These are phyloP conservation scores for Aureobasidium uvarum DNA, from an alignment of 2,329 filamentous ascomycete genomes.

Conservation along the genomic window DNA sequence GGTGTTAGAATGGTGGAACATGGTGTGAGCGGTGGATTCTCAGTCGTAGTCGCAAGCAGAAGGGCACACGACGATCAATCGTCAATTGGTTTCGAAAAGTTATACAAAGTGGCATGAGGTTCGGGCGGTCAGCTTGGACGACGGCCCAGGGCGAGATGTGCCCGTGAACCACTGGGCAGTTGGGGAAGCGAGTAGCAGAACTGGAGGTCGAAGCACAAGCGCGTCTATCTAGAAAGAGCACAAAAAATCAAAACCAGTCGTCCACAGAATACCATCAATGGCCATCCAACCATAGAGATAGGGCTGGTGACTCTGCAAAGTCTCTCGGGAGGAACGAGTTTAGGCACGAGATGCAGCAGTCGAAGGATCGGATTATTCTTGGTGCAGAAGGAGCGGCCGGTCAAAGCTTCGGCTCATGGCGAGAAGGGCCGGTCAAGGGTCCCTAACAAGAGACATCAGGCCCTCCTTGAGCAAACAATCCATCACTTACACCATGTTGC, in stretches of 20 bases:
- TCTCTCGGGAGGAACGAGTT: neutral
- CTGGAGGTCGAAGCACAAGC: neutral
- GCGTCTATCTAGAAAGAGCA: neutral
- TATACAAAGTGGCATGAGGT: slow-evolving; percentile 5
- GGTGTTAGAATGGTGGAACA: neutral
- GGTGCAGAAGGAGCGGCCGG: neutral
- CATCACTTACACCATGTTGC: neutral
- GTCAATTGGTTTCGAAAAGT: neutral
- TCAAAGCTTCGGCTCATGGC: slow-evolving; percentile 11
- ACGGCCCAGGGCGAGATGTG: neutral
- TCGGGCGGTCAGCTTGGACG: neutral
- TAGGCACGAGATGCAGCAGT: neutral
- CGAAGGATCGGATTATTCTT: neutral
- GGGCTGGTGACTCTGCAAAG: neutral
- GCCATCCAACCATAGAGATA: neutral
- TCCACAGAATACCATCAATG: neutral
- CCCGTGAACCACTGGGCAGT: neutral
- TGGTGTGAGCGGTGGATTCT: slow-evolving; percentile 6
- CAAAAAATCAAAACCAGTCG: neutral
- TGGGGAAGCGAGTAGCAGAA: neutral
- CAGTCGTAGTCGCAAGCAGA: neutral
- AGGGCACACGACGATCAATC: neutral
- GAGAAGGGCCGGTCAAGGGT: neutral
- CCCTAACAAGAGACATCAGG: slow-evolving; percentile 35
- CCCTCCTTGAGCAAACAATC: slow-evolving; percentile 62